Evolutionary conservation across 1,284 basidiomycete genomes (phyloP).

Genomic region (Phlebopus sp.): DNA sequence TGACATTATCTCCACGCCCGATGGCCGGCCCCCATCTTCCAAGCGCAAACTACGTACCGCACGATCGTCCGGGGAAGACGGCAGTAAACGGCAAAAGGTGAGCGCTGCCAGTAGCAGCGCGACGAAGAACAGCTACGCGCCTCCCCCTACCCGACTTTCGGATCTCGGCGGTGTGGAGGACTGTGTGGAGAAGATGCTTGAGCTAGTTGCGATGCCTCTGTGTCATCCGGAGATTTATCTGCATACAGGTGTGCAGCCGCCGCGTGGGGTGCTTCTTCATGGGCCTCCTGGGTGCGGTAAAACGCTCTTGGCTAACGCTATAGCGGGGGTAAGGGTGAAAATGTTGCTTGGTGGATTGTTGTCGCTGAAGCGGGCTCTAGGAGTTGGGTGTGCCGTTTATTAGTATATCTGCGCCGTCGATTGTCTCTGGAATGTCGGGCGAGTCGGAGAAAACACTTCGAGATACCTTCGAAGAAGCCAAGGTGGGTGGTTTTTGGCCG

Average conservation of each 20-base stretch:
- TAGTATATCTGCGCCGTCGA: conserved; percentile 88
- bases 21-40: conserved; percentile 24
- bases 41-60: conserved; percentile 62
- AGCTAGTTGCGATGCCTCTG: conserved; percentile 92
- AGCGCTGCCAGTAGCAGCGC: neutral
- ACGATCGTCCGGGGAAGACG: conserved; percentile 43
- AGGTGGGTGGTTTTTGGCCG: conserved; percentile 49
- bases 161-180: conserved; percentile 86
- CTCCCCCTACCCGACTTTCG: conserved; percentile 70
- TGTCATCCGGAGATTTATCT: conserved; percentile 95
- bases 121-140: conserved; percentile 52
- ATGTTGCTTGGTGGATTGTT: conserved; percentile 9
- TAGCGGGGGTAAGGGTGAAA: conserved; percentile 75
- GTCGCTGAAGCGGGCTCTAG: conserved; percentile 37
- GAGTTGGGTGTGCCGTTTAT: conserved; percentile 93
- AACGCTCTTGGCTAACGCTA: conserved; percentile 87
- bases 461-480: conserved; percentile 96
- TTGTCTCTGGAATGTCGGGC: conserved; percentile 97
- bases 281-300: conserved; percentile 98
- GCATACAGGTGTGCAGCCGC: conserved; percentile 90
- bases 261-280: conserved; percentile 91
- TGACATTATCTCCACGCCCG: conserved; percentile 11
- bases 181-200: conserved; percentile 91
- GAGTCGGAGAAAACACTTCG: conserved; percentile 95
- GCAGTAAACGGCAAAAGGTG: conserved; percentile 51